These are phyloP conservation scores for Nymphaea thermarum DNA, from an alignment of 164 flowering plant species.

Conservation along the genomic window DNA sequence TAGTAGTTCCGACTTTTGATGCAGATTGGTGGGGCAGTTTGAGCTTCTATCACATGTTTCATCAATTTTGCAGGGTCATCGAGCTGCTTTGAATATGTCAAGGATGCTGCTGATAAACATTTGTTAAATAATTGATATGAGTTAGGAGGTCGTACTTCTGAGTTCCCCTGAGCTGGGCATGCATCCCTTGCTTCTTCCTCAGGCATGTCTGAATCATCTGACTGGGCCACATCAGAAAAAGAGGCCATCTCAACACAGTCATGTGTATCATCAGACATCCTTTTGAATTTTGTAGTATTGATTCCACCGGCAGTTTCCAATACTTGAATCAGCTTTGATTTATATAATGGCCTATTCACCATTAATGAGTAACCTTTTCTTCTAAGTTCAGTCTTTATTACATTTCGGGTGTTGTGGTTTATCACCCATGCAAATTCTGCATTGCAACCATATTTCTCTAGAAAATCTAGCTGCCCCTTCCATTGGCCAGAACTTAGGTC, in stretches of 20 bases:
- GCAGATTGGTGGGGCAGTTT: neutral
- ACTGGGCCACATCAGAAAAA: conserved; percentile 32
- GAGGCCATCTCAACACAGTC: conserved; percentile 66
- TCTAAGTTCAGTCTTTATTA: conserved; percentile 68
- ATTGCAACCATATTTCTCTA: conserved; percentile 40
- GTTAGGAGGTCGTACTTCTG: neutral
- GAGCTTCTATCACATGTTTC: neutral
- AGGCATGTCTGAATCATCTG: conserved; percentile 54
- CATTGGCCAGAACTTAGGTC: conserved; percentile 75
- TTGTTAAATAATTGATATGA: neutral
- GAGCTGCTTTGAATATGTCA: neutral
- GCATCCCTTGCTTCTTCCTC: conserved; percentile 11
- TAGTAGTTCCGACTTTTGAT: neutral
- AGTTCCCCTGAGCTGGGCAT: neutral
- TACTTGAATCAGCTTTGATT: conserved; percentile 74
- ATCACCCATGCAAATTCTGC: conserved; percentile 82
- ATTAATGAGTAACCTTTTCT: conserved; percentile 59
- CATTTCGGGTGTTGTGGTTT: conserved; percentile 68
- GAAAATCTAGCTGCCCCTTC: conserved; percentile 79
- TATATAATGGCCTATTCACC: conserved; percentile 76
- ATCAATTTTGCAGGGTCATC: neutral
- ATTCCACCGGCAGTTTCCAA: conserved; percentile 40
- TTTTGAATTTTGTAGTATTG: conserved; percentile 13
- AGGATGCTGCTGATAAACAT: neutral
- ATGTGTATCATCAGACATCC: conserved; percentile 24